These are phyloP conservation scores for Eimeria praecox DNA, from an alignment of 169 alveolate genomes.

Conservation along the genomic window DNA sequence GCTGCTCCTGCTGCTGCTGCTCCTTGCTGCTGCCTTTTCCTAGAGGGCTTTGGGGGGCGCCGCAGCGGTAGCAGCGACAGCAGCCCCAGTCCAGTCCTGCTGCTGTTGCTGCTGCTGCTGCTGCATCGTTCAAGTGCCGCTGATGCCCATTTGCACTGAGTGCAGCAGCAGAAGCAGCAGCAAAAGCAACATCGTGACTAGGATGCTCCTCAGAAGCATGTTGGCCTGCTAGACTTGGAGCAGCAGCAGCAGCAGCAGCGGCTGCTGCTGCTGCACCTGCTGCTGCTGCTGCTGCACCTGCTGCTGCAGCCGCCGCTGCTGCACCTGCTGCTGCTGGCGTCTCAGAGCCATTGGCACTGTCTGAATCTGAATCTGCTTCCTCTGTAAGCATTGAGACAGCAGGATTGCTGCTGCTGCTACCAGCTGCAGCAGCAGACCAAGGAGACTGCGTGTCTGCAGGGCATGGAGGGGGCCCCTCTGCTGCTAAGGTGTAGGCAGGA, in stretches of 20 bases:
- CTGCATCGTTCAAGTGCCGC: not conserved
- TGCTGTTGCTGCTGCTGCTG: conserved; percentile 14
- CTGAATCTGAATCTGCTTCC: not conserved
- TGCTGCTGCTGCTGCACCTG: conserved; percentile 16
- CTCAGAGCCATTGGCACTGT: not conserved
- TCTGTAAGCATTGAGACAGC: not conserved
- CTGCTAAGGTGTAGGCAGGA: not conserved
- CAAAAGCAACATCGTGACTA: not conserved
- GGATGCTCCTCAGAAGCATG: not conserved
- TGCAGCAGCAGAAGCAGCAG: conserved; percentile 27
- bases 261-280: not conserved
- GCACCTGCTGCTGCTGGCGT: conserved; percentile 27
- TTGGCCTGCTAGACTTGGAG: not conserved
- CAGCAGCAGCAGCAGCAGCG: not conserved
- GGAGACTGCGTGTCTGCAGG: not conserved
- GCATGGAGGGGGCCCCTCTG: not conserved
- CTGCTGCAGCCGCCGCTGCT: conserved; percentile 2
- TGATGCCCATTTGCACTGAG: not conserved
- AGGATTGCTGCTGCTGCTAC: conserved; percentile 34
- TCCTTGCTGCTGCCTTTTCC: not conserved
- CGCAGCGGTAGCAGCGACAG: conserved; percentile 30
- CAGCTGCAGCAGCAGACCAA: conserved; percentile 5
- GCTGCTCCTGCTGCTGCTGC: conserved; percentile 24
- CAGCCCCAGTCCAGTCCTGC: not conserved
- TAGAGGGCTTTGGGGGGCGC: not conserved